Evolutionary conservation across 1,139 yeast genomes (phyloP).

Genomic region (Magnusiomyces starmeri): DNA sequence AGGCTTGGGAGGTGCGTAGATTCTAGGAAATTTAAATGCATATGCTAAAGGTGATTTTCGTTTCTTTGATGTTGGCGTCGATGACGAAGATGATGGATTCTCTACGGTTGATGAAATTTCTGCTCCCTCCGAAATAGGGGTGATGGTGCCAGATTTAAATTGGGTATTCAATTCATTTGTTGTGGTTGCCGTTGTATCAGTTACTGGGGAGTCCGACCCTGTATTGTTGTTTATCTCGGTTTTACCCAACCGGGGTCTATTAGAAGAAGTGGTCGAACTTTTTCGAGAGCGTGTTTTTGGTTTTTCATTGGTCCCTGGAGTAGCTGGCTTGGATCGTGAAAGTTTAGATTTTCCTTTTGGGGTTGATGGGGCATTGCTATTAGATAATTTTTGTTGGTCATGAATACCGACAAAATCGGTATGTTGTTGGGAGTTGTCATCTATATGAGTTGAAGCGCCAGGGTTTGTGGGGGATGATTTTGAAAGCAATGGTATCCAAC

Average conservation of each 20-base stretch:
- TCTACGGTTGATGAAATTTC: too few relatives aligned
- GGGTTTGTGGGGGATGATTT: neutral
- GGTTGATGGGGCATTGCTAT: neutral
- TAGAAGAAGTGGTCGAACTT: neutral
- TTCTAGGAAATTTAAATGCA: slow-evolving; percentile 2
- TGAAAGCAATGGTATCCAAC: neutral
- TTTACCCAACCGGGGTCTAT: neutral
- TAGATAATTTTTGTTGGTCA: neutral
- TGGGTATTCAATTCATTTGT: neutral
- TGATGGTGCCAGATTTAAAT: neutral
- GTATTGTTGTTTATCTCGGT: too few relatives aligned
- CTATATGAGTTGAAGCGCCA: neutral
- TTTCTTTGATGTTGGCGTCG: neutral
- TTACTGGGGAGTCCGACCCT: neutral
- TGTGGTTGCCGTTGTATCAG: neutral
- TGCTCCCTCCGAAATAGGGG: too few relatives aligned
- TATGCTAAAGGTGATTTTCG: slow-evolving; percentile 7
- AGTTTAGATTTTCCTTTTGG: neutral
- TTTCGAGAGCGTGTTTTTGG: neutral
- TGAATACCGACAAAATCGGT: too few relatives aligned
- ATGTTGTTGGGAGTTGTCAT: neutral
- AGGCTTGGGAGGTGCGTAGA: slow-evolving; percentile 6
- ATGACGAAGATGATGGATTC: neutral
- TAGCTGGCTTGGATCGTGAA: neutral
- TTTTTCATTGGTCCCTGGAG: neutral